phyloP scores from a whole-genome alignment of 257 asterid genomes.

The Capsicum pubescens region DNA sequence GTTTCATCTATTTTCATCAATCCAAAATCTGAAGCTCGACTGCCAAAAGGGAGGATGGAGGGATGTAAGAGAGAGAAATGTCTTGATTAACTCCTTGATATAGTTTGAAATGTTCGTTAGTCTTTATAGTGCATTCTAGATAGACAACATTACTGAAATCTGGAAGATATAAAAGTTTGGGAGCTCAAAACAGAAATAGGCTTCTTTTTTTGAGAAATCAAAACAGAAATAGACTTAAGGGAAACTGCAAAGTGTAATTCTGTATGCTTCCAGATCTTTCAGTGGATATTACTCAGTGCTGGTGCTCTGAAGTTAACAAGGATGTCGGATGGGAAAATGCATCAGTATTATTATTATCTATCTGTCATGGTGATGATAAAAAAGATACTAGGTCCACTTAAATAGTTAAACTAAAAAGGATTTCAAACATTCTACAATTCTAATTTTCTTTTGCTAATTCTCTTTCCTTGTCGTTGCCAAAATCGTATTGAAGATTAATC shows the following conservation, averaged over 20 bases:
- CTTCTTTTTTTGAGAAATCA: neutral
- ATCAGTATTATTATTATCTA: neutral
- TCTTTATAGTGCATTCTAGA: no score
- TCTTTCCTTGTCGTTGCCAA: neutral
- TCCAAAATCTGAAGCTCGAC: constrained; percentile 95
- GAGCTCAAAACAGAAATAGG: neutral
- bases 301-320: neutral
- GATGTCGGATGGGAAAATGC: constrained; percentile 9
- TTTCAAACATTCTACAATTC: neutral
- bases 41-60: constrained; percentile 40
- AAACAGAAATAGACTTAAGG: neutral
- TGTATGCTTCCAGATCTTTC: constrained; percentile 16
- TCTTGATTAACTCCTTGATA: no score
- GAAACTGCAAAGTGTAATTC: neutral
- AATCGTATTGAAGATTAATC: neutral
- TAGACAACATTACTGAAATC: neutral
- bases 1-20: constrained; percentile 78
- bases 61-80: neutral
- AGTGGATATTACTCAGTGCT: constrained; percentile 4
- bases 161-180: neutral
- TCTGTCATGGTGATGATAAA: neutral
- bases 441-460: neutral
- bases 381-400: neutral
- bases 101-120: no score
- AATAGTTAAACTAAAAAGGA: neutral